A percentile compares a stretch with the other conserved stretches of the same genome.
Conservation (phyloP, 805 yeast genomes). For the Wickerhamiella qilinensis region DNA sequence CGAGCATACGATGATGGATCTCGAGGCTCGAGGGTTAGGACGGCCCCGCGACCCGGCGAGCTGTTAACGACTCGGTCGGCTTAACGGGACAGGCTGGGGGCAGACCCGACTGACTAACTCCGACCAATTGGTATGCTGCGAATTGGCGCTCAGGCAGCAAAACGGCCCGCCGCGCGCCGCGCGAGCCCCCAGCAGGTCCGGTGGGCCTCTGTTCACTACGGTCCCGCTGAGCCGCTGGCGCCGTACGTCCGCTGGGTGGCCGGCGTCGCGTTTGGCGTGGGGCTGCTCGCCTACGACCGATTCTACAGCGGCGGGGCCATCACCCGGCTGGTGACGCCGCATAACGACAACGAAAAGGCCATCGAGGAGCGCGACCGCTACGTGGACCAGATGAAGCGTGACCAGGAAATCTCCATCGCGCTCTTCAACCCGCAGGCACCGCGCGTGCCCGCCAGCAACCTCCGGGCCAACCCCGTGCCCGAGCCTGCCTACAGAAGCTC, state of each 20-base stretch:
- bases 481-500: conserved; percentile 15
- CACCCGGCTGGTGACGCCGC: conserved; percentile 13
- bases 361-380: conserved; percentile 6
- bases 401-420: conserved; percentile 8
- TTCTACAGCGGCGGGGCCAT: conserved; percentile 13
- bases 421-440: conserved; percentile 10
- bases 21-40: too few species aligned
- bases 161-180: background rate
- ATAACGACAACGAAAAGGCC: conserved; percentile 6
- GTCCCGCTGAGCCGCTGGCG: conserved; percentile 15
- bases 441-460: conserved; percentile 7
- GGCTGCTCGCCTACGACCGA: conserved; percentile 15
- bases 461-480: conserved; percentile 19
- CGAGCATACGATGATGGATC: conserved; percentile 6
- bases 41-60: too few species aligned
- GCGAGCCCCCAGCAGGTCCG: background rate
- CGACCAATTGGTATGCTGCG: background rate
- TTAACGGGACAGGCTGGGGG: background rate
- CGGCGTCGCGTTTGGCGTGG: conserved; percentile 9
- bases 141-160: background rate
- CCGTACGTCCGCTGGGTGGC: conserved; percentile 15
- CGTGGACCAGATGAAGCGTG: conserved; percentile 2
- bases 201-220: conserved; percentile 5
- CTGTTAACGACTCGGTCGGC: too few species aligned
- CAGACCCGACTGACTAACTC: background rate